Base-by-base conservation (phyloP, 2,329 filamentous ascomycete species). In the Graphiopsis chlorocephala region DNA sequence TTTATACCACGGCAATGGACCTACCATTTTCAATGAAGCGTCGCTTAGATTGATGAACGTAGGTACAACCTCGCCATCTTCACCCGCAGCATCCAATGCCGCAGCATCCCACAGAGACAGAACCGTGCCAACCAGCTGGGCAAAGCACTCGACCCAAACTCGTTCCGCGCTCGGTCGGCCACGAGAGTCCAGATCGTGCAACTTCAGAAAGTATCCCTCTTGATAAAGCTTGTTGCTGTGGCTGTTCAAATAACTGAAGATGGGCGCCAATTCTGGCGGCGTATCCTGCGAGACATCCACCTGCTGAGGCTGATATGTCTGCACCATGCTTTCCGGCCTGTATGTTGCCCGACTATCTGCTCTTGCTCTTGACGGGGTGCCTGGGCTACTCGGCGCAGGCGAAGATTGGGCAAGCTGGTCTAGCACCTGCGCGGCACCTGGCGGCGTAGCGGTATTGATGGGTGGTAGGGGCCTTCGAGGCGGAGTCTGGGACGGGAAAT, bases 31-130 rank as follows among this genome's bases (percentile, higher is more conserved):
- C 72, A 99, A 93, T 0, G 95, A 97, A 23, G 95, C 95, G 83
- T 99, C 95, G 7, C 95, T 96, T 66, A 99, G 80, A 74, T 99
- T 99, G 77, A 99, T 93, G 76, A 97, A 99, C 59, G 91, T 95
- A 33, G 93, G 92, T 48, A 94, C 82, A 56, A 96, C 91, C 74
- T 96, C 91, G 69, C 89, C 90, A 72, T 95, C 88, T 71, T 92
- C 89, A 38, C 91, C 92, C 14, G 92, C 93, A 45, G 88, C 88
- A 79, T 99, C 95, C 65, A 98, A 84, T 76, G 95, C 93, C 68
- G 91, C 88, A 26, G 94, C 93, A 78, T 99, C 94, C 95, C 95
- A 99, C 58, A 98, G 81, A 7, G 95, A 97, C 64, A 99, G 81
- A 17, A 98, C 92, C 1, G 95, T 98, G 69, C 95, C 95, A 20